Conservation (phyloP, 257 asterid genomes). For the Knoxia roxburghii region DNA sequence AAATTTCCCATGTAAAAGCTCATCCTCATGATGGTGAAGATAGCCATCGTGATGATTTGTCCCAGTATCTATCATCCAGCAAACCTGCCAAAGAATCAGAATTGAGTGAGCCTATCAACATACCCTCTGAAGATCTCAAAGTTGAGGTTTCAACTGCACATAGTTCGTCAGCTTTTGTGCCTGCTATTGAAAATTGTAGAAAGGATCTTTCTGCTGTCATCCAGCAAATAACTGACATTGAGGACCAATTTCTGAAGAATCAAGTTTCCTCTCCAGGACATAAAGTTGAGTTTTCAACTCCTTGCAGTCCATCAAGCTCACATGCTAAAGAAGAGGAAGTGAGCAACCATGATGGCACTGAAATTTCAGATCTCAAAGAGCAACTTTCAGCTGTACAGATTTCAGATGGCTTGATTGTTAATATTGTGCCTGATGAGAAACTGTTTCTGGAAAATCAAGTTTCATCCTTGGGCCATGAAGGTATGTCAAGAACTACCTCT, state of each 20-base stretch:
- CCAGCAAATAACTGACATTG: too few species aligned
- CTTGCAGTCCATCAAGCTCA: conserved; percentile 5
- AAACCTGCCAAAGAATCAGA: conserved; percentile 9
- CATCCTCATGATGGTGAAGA: not conserved
- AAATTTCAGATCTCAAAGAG: not conserved
- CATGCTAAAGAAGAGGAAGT: conserved; percentile 7
- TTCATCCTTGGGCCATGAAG: not conserved
- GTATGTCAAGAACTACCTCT: not conserved
- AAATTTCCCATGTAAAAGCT: conserved; percentile 9
- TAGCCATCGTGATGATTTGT: conserved; percentile 1
- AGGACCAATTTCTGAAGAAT: not conserved
- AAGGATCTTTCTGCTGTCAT: not conserved
- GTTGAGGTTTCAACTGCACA: not conserved
- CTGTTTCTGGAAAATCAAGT: not conserved
- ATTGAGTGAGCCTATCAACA: not conserved
- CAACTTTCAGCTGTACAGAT: not conserved
- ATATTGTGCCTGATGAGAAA: conserved; percentile 8
- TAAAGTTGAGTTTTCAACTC: too few species aligned
- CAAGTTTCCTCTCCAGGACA: not conserved
- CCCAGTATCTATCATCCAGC: conserved; percentile 4
- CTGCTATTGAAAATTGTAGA: too few species aligned
- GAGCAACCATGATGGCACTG: not conserved
- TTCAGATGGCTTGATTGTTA: not conserved
- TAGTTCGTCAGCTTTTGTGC: too few species aligned
- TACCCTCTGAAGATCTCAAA: not conserved